phyloP scores from a whole-genome alignment of 2,329 filamentous ascomycete genomes.

The Talaromyces sp. region DNA sequence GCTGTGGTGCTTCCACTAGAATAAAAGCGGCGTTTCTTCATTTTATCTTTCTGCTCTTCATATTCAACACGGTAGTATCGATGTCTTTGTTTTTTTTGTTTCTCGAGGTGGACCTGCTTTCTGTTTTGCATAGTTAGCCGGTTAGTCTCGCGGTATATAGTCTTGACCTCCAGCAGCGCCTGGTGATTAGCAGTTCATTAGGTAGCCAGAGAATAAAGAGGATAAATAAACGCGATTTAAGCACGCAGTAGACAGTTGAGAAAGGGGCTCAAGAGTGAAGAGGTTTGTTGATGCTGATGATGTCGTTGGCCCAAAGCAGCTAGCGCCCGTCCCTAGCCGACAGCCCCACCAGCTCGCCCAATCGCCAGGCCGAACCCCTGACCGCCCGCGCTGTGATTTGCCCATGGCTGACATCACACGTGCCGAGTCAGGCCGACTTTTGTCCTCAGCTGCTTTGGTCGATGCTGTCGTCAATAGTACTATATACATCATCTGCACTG shows the following conservation, averaged over 20 bases:
- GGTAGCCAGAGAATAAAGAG: not conserved
- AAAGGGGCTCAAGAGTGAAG: conserved; percentile 19
- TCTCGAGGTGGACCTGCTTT: not conserved
- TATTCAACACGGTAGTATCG: not conserved
- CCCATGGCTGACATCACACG: not conserved
- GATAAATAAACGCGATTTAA: conserved; percentile 14
- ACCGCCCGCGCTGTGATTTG: not conserved
- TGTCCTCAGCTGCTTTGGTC: not conserved
- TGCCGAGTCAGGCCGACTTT: not conserved
- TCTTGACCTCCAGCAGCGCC: not conserved
- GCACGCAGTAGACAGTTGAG: conserved; percentile 19
- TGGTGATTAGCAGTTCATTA: not conserved
- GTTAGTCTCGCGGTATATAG: not conserved
- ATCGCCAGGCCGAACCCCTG: not conserved
- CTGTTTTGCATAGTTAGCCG: not conserved
- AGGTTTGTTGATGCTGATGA: conserved; percentile 7
- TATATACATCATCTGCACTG: not conserved
- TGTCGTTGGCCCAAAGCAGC: not conserved
- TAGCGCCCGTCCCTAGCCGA: not conserved
- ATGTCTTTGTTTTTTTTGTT: not conserved
- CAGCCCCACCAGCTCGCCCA: not conserved
- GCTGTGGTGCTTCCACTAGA: conserved; percentile 26
- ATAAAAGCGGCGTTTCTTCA: not conserved
- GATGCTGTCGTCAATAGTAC: not conserved
- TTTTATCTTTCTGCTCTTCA: not conserved